These are phyloP conservation scores for Suhomyces yuchorum DNA, from an alignment of 1,139 yeast genomes.

Conservation along the genomic window DNA sequence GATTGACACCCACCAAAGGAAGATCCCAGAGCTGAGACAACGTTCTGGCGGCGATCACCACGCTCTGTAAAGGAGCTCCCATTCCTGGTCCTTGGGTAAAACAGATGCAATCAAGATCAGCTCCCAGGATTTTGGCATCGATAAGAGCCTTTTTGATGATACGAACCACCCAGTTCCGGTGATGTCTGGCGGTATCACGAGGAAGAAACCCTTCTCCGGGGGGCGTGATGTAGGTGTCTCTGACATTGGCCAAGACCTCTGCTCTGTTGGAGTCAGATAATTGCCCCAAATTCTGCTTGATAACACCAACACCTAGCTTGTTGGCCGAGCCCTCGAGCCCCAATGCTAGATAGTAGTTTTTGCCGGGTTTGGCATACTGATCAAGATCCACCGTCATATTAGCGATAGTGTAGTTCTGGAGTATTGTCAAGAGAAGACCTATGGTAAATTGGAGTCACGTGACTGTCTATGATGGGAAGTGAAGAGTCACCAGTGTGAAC, in stretches of 20 bases:
- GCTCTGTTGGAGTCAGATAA: conserved; percentile 61
- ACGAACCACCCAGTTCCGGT: conserved; percentile 92
- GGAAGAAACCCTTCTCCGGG: conserved; percentile 99
- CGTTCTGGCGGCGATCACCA: conserved; percentile 90
- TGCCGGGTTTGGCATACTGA: conserved; percentile 41
- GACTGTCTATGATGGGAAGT: not conserved
- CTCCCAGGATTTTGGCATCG: conserved; percentile 59
- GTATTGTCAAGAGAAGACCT: not conserved
- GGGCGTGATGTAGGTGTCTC: conserved; percentile 94
- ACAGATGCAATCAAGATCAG: conserved; percentile 84
- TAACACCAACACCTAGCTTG: conserved; percentile 90
- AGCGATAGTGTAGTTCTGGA: too few species aligned
- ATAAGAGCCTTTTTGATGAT: conserved; percentile 65
- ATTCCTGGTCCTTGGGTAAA: conserved; percentile 99
- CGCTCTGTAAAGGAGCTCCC: conserved; percentile 98
- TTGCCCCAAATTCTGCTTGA: conserved; percentile 65
- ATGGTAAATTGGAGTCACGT: not conserved
- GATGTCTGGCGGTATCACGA: conserved; percentile 94
- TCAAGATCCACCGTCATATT: conserved; percentile 40
- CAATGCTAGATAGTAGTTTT: conserved; percentile 64
- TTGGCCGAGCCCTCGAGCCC: conserved; percentile 98
- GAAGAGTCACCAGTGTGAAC: too few species aligned
- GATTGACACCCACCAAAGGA: conserved; percentile 93
- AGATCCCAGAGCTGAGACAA: conserved; percentile 76
- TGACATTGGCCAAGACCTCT: conserved; percentile 75